These are phyloP conservation scores for Huiozyma naganishii DNA, from an alignment of 805 yeast species.

Conservation along the genomic window DNA sequence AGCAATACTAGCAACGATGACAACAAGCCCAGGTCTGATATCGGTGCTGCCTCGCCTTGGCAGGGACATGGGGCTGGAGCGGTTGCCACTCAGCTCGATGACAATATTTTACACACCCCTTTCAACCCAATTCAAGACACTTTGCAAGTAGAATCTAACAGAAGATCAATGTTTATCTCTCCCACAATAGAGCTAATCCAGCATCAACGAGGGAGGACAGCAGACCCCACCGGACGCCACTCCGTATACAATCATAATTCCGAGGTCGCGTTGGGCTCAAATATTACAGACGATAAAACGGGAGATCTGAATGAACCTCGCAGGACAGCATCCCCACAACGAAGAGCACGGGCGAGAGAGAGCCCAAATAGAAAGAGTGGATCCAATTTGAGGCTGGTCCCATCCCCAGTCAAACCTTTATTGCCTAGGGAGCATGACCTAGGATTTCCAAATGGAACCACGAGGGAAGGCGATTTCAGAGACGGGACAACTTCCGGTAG, in stretches of 20 bases:
- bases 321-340: conserved; percentile 24
- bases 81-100: neutral
- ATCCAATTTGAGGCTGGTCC: conserved; percentile 25
- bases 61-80: neutral
- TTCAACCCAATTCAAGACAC: conserved; percentile 14
- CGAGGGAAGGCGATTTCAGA: too few relatives aligned
- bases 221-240: neutral
- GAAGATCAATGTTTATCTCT: conserved; percentile 51
- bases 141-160: conserved; percentile 9
- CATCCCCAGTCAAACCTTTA: conserved; percentile 2
- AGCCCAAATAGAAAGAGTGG: conserved; percentile 32
- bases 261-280: neutral
- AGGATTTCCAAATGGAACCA: too few relatives aligned
- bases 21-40: neutral
- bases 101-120: neutral
- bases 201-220: conserved; percentile 13
- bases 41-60: neutral
- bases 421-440: neutral
- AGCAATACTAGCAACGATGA: neutral
- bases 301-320: conserved; percentile 14
- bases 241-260: neutral
- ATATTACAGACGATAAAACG: neutral
- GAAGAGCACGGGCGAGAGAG: conserved; percentile 20
- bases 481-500: too few relatives aligned
- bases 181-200: conserved; percentile 70